Percentiles rank a stretch among this genome's conserved stretches.
phyloP scores from a whole-genome alignment of 2,329 filamentous ascomycete species.

The Sclerotinia spermophila region DNA sequence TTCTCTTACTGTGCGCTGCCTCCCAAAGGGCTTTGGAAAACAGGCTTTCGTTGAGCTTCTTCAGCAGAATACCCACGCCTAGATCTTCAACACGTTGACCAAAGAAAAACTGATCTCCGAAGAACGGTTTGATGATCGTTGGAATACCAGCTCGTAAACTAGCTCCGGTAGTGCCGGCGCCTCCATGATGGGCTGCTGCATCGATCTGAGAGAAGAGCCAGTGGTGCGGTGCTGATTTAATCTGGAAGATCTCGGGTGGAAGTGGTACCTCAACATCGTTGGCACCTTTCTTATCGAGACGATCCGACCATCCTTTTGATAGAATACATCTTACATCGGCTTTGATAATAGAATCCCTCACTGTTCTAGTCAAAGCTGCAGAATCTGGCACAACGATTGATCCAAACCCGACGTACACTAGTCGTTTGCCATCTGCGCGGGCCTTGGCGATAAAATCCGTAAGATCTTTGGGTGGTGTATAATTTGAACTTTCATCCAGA shows the following conservation, averaged over 20 bases:
- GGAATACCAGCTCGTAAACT: conserved; percentile 87
- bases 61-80: conserved; percentile 84
- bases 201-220: conserved; percentile 96
- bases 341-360: conserved; percentile 85
- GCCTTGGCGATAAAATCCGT: conserved; percentile 80
- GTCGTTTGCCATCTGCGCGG: conserved; percentile 75
- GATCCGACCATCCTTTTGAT: conserved; percentile 96
- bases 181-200: conserved; percentile 90
- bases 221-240: conserved; percentile 89
- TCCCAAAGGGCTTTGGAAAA: conserved; percentile 89
- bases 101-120: conserved; percentile 97
- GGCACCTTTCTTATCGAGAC: conserved; percentile 57
- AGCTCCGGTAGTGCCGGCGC: conserved; percentile 90
- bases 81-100: conserved; percentile 85
- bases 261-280: conserved; percentile 58
- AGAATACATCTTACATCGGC: conserved; percentile 92
- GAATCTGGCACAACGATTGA: conserved; percentile 93
- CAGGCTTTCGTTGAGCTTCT: conserved; percentile 80
- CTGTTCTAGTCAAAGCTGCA: conserved; percentile 82
- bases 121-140: conserved; percentile 94
- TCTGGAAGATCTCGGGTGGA: conserved; percentile 78
- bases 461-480: conserved; percentile 72
- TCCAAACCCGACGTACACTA: conserved; percentile 96
- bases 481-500: conserved; percentile 69
- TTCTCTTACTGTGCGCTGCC: conserved; percentile 82